These are phyloP conservation scores for Solidago caesia DNA, from an alignment of 129 eudicot genomes.

Conservation along the genomic window DNA sequence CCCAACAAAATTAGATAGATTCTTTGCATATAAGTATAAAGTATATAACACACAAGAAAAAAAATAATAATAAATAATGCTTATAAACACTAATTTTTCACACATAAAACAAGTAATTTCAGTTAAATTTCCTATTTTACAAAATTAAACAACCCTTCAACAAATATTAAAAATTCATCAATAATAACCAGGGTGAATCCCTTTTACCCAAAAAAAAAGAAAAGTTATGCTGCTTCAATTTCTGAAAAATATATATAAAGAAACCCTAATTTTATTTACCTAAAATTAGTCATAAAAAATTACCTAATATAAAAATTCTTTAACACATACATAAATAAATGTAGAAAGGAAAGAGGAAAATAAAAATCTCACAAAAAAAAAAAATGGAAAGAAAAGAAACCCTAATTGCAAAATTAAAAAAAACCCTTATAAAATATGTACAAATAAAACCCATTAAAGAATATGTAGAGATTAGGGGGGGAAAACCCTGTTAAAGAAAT, in stretches of 20 bases:
- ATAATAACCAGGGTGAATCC: too few relatives aligned
- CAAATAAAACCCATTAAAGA: too few relatives aligned
- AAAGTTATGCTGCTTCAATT: not conserved
- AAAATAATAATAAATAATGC: not conserved
- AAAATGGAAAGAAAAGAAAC: too few relatives aligned
- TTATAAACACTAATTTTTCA: not conserved
- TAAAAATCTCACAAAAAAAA: not conserved
- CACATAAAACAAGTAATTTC: not conserved
- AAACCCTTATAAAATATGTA: not conserved
- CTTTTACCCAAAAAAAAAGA: too few relatives aligned
- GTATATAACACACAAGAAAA: too few relatives aligned
- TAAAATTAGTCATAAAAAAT: not conserved
- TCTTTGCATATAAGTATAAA: slow-evolving; percentile 11
- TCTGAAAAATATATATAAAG: not conserved
- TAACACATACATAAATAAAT: not conserved
- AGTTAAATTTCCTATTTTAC: not conserved
- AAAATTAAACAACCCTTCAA: slow-evolving; percentile 1
- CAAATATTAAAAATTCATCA: not conserved
- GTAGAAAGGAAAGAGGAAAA: not conserved
- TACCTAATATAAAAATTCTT: not conserved
- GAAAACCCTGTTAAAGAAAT: too few relatives aligned
- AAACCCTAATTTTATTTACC: slow-evolving; percentile 22
- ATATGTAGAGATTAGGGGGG: too few relatives aligned
- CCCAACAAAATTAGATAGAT: slow-evolving; percentile 13
- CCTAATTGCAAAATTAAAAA: slow-evolving; percentile 13